Base-by-base conservation (phyloP, 345 rosid genomes). In the Salix exigua region DNA sequence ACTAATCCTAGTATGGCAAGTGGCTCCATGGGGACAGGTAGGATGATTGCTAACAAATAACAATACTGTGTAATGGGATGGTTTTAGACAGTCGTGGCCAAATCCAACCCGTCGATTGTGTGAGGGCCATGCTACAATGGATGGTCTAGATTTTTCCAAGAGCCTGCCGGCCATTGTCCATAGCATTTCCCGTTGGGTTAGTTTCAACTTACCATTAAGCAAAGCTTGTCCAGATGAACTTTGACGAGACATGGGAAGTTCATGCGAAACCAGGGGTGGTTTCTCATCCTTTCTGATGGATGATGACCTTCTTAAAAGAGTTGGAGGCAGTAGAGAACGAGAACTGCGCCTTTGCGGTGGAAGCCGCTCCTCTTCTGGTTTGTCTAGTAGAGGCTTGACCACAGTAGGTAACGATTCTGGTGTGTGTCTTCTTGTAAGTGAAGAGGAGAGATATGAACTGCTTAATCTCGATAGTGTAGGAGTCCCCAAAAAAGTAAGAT, bases 211-310 rank as follows among this genome's bases (percentile, higher is more conserved):
- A 94, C 97, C 98, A 74, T 94, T 94, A 17, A 94, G 67, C 73
- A 91, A 86, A 33, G 98, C 97, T 79, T 94, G 98, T 35, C 90
- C 88, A 61, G 77, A 92, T 12, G 97, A 81, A 87, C 98, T 89
- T 28, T 89, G 86, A 16, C 86, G 88, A 62, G 94, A 77, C 37
- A 81, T 82, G 37, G 86, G 87, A 58, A 78, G 76, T 74, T 85
- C 97, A 73, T 92, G 97, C 14, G 89, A 82, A 70, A 80, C 79
- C 48, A 42, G 66, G 25, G 89, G 84, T 4, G 81, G 40, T 40
- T 85, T 88, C 30, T 82, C 90, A 66, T 88, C 86, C 67, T 82
- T 82, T 37, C 55, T 50, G 1, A 73, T 64, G 0, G 89, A 88
- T 40, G 78, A 18, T 71, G 76, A 17, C 73, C 69, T 88, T 76